A percentile compares a stretch with the other conserved stretches of the same genome.
Evolutionary conservation across 495 filamentous ascomycete species (phyloP).

Genomic region (Emericellopsis terricola): DNA sequence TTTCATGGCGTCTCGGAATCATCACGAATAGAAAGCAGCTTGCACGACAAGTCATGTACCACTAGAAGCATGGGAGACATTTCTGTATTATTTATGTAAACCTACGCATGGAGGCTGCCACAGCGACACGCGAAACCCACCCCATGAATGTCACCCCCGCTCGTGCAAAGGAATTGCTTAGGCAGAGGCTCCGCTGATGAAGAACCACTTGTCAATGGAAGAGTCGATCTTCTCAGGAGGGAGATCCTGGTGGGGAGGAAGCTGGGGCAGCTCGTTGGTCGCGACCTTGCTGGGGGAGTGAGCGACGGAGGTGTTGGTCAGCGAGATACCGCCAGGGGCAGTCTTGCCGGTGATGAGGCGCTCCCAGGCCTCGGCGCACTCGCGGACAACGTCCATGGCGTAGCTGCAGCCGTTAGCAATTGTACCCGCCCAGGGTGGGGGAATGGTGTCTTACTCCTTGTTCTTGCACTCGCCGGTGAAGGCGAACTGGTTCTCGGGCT

Average conservation of each 20-base stretch:
- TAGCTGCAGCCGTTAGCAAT: conserved; percentile 36
- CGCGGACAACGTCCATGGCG: conserved; percentile 81
- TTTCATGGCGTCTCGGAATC: no score
- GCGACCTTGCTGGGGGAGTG: conserved; percentile 51
- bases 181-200: conserved; percentile 93
- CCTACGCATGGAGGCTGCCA: conserved; percentile 1
- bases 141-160: no score
- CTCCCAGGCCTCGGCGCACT: conserved; percentile 96
- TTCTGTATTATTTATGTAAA: no score
- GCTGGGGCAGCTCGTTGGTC: conserved; percentile 42
- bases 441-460: conserved; percentile 48
- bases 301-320: conserved; percentile 64
- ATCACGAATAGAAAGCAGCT: no score
- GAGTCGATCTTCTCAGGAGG: conserved; percentile 78
- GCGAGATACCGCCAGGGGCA: conserved; percentile 52
- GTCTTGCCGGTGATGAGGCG: conserved; percentile 82
- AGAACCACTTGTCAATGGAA: conserved; percentile 99
- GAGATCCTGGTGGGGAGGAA: conserved; percentile 61
- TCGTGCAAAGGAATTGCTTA: no score
- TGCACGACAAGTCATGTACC: no score
- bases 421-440: neutral
- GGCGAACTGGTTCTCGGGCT: conserved; percentile 99
- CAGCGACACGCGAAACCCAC: no score
- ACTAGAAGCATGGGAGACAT: no score
- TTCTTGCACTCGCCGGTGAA: conserved; percentile 99